Evolutionary conservation across 1,284 basidiomycete species (phyloP), one percentile per base, ranked within the genome.

Genomic region (Coniferiporia sulphurascens): DNA sequence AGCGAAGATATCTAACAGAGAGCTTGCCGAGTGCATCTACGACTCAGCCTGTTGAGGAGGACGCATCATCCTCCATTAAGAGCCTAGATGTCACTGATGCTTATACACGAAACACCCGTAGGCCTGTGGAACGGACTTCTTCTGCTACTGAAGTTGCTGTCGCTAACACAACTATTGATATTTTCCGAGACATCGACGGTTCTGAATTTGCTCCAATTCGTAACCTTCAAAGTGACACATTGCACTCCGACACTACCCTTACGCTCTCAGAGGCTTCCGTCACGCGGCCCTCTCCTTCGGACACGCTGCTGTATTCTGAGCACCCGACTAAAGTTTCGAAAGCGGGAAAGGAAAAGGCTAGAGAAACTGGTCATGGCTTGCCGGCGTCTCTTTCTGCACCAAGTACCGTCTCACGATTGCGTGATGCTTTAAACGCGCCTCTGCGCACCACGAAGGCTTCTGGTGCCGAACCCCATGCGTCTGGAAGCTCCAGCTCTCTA

Each of bases 11-110:
- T 2, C 34, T 54, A 36, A 19, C 35, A 1, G 53, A 59, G 10
- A 55, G 52, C 35, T 50, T 59, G 15, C 58, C 58, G 4, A 22
- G 12, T 43, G 52, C 58, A 10, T 48, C 46, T 41, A 15, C 46
- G 2, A 53, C 51, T 27, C 52, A 17, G 12, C 8, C 27, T 12
- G 19, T 15, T 46, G 52, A 50, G 17, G 27, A 49, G 32, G 34
- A 7, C 45, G 52, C 45, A 3, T 15, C 15, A 9, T 35, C 27
- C 19, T 19, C 27, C 27, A 27, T n/a, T 15, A 15, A 19, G 4
- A 19, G 15, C 7, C 4, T 15, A 15, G 49, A 52, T 21, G 38
- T 9, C 17, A 8, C 35, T 17, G 34, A 45, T 54, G n/a, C 15
- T 21, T 12, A 13, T 15, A 19, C 9, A n/a, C 21, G 0, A 51